Base-by-base conservation (phyloP, 2,329 filamentous ascomycete species). In the Pestalotiopsis sp. region DNA sequence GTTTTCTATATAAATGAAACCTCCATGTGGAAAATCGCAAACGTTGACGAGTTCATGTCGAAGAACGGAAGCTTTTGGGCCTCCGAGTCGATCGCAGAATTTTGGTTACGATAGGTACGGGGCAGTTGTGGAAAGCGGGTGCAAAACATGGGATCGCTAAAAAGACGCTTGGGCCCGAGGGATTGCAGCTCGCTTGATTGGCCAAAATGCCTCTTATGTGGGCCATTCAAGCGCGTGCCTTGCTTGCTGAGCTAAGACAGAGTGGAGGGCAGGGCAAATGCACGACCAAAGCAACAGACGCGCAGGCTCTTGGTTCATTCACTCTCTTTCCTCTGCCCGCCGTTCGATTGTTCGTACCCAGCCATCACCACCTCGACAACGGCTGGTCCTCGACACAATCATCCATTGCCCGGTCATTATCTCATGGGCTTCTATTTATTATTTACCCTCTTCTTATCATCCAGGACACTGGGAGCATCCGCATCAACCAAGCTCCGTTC, bases 41-140 rank as follows among this genome's bases (percentile, higher is more conserved):
- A 62, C 17, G 59, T 62, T 41, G 59, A 62, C 27, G 11, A 62
- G 69, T 72, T 67, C 70, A 76, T 73, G 77, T 78, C 75, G 72
- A 73, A 70, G 70, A 72, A 73, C 70, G 68, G 72, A 70, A 70
- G 70, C 68, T 57, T 61, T 71, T 66, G 65, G 57, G 72, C 58
- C 52, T 74, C 70, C 73, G 71, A 74, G 75, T 75, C 74, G 75
- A 75, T 76, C 72, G 74, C 72, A 69, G 69, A 70, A 73, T 73
- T 66, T 67, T 75, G 75, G 71, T 72, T 70, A 72, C 73, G 72
- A 72, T 56, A 49, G 56, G 65, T 56, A 36, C 56, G 25, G 27
- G 31, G 56, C 52, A 57, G 65, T 66, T 56, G 65, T 66, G 17
- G 36, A 60, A 66, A 59, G 56, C 65, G 56, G 65, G 40, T 23